Evolutionary conservation across 805 yeast species (phyloP).

Genomic region (Sporopachydermia lactativora): DNA sequence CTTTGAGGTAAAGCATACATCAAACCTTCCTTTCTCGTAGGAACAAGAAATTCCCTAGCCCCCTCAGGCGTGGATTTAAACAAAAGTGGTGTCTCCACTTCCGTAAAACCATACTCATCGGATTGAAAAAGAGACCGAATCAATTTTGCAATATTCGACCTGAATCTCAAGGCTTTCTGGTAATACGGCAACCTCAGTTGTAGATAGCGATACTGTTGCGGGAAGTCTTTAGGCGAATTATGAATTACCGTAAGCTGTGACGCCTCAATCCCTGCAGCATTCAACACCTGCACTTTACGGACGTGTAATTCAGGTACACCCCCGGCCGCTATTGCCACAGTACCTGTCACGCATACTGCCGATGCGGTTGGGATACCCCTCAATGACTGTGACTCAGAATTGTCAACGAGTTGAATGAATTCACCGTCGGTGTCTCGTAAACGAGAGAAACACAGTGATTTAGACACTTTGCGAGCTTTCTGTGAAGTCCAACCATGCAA

Average conservation of each 20-base stretch:
- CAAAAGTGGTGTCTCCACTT: conserved; percentile 83
- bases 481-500: conserved; percentile 78
- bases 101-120: conserved; percentile 39
- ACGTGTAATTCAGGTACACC: conserved; percentile 43
- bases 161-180: conserved; percentile 28
- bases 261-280: conserved; percentile 47
- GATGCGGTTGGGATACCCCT: conserved; percentile 55
- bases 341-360: conserved; percentile 54
- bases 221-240: conserved; percentile 41
- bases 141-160: conserved; percentile 31
- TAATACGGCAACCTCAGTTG: conserved; percentile 47
- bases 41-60: conserved; percentile 90
- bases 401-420: conserved; percentile 39
- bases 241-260: conserved; percentile 54
- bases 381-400: conserved; percentile 24
- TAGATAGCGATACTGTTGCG: conserved; percentile 68
- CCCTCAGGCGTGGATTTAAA: conserved; percentile 98
- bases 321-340: conserved; percentile 22
- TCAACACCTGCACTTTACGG: conserved; percentile 37
- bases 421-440: conserved; percentile 66
- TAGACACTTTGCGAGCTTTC: conserved; percentile 58
- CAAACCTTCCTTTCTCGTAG: conserved; percentile 48
- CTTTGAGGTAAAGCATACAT: conserved; percentile 94
- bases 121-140: conserved; percentile 24
- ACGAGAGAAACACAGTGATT: conserved; percentile 51